phyloP scores from a whole-genome alignment of 1,139 yeast genomes.

The Sugiyamaella neomexicana region DNA sequence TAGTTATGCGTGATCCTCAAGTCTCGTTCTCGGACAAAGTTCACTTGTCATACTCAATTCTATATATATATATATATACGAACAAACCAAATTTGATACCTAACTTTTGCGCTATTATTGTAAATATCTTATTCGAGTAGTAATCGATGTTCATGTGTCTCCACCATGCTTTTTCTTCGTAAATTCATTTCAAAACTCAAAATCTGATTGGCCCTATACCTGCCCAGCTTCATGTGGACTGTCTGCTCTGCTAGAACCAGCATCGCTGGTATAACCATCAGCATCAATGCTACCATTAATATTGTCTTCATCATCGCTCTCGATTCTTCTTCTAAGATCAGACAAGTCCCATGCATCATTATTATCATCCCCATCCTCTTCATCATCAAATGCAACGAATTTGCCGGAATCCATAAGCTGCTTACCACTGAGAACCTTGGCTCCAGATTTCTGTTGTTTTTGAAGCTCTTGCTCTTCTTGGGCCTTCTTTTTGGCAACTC shows the following conservation, averaged over 20 bases:
- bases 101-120: not conserved
- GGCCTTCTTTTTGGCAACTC: constrained; percentile 64
- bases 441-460: constrained; percentile 47
- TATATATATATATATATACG: too few relatives aligned
- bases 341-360: constrained; percentile 52
- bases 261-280: constrained; percentile 7
- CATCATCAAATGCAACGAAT: constrained; percentile 58
- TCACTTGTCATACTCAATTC: not conserved
- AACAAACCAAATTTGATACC: not conserved
- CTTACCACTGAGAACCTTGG: constrained; percentile 63
- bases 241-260: not conserved
- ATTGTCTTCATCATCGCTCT: constrained; percentile 19
- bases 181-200: constrained; percentile 10
- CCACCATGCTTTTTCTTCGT: constrained; percentile 12
- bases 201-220: not conserved
- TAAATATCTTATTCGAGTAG: not conserved
- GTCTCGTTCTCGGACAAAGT: too few relatives aligned
- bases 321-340: constrained; percentile 38
- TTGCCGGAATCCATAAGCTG: constrained; percentile 73
- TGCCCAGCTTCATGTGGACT: constrained; percentile 3
- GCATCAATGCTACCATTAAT: not conserved
- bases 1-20: too few relatives aligned
- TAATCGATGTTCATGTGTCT: not conserved
- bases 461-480: constrained; percentile 48
- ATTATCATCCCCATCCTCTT: constrained; percentile 49